Evolutionary conservation across 164 flowering plant genomes (phyloP).

Genomic region (Tetrastigma voinierianum): DNA sequence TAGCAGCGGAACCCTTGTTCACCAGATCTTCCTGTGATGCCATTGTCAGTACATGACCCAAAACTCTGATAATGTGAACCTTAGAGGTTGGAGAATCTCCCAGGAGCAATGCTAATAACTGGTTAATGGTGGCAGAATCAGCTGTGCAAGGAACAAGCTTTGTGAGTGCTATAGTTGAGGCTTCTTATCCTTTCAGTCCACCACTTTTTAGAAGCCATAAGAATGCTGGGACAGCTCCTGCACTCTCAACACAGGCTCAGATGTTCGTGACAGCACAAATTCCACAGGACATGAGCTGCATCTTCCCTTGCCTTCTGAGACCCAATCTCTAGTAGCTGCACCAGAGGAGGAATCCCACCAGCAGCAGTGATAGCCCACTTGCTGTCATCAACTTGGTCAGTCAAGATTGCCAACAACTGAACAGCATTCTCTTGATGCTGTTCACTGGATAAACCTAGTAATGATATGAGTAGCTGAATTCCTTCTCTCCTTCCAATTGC

Average conservation of each 20-base stretch:
- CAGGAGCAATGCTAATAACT: conserved; percentile 72
- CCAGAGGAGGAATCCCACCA: conserved; percentile 90
- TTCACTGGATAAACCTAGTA: conserved; percentile 87
- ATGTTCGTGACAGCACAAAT: conserved; percentile 83
- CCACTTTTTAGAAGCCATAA: conserved; percentile 83
- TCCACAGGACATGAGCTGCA: conserved; percentile 72
- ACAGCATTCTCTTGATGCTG: conserved; percentile 88
- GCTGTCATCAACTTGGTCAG: conserved; percentile 84
- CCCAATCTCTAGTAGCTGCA: conserved; percentile 74
- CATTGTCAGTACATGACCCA: conserved; percentile 82
- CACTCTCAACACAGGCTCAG: conserved; percentile 91
- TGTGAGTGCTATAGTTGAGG: conserved; percentile 69
- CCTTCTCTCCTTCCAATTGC: conserved; percentile 80
- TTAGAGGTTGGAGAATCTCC: conserved; percentile 71
- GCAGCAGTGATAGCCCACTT: conserved; percentile 98
- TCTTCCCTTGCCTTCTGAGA: conserved; percentile 80
- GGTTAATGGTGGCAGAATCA: conserved; percentile 78
- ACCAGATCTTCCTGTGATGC: conserved; percentile 71
- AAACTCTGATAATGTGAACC: conserved; percentile 54
- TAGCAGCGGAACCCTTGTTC: conserved; percentile 65
- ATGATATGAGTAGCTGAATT: conserved; percentile 77
- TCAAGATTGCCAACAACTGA: conserved; percentile 62
- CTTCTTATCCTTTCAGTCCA: conserved; percentile 74
- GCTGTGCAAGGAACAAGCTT: conserved; percentile 72
- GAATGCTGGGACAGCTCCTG: conserved; percentile 75